A percentile compares a stretch with the other conserved stretches of the same genome.
These are phyloP conservation scores for Mycena galericulata DNA, from an alignment of 768 basidiomycete species.

Conservation along the genomic window DNA sequence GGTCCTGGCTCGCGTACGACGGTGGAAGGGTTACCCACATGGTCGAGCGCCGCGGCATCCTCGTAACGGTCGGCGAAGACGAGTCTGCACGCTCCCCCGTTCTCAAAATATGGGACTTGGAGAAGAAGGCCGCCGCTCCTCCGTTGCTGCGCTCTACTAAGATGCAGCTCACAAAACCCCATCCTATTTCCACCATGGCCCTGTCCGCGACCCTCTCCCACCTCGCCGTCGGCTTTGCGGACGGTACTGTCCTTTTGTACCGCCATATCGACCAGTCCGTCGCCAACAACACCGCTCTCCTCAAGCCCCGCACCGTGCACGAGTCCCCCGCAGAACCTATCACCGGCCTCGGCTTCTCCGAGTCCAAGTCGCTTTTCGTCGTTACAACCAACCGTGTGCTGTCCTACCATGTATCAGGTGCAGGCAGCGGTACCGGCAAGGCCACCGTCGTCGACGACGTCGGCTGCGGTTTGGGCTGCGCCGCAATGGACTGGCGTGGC, in stretches of 20 bases:
- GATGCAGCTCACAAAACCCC: slow-evolving; percentile 81
- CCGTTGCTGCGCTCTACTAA: slow-evolving; percentile 79
- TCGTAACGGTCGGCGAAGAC: slow-evolving; percentile 94
- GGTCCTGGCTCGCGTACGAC: slow-evolving; percentile 85
- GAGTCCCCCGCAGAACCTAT: slow-evolving; percentile 91
- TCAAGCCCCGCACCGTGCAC: slow-evolving; percentile 87
- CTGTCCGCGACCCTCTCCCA: slow-evolving; percentile 83
- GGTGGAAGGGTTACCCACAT: slow-evolving; percentile 89
- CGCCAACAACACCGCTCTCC: slow-evolving; percentile 80
- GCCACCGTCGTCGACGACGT: slow-evolving; percentile 86
- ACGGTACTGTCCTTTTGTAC: slow-evolving; percentile 93
- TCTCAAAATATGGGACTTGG: slow-evolving; percentile 92
- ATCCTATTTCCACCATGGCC: slow-evolving; percentile 87
- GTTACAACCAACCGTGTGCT: slow-evolving; percentile 90
- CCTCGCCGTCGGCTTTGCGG: slow-evolving; percentile 93
- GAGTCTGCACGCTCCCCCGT: slow-evolving; percentile 72
- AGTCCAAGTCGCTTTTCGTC: slow-evolving; percentile 82
- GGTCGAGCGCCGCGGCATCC: slow-evolving; percentile 81
- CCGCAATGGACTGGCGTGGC: slow-evolving; percentile 80
- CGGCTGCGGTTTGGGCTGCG: slow-evolving; percentile 88
- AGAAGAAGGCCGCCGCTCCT: slow-evolving; percentile 71
- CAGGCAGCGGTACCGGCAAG: slow-evolving; percentile 69
- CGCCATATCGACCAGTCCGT: slow-evolving; percentile 93
- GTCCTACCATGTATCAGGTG: slow-evolving; percentile 79
- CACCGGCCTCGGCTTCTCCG: slow-evolving; percentile 91